Evolutionary conservation across 345 rosid genomes (phyloP).

Genomic region (Brassica rapa): DNA sequence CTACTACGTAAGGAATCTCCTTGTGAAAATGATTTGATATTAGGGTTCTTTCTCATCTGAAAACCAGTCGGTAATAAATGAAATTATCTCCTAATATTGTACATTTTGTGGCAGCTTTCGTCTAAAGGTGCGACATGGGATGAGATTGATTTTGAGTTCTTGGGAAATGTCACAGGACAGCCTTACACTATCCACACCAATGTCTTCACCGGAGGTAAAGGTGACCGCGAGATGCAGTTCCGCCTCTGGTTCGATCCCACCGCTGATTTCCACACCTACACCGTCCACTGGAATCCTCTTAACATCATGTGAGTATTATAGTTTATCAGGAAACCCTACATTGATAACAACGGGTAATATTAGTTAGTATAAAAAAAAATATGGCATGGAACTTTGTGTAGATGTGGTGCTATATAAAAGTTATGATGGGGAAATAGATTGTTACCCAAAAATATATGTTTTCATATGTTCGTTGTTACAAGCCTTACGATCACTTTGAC

Average conservation of each 20-base stretch:
- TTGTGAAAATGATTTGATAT: background rate
- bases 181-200: slow-evolving; percentile 70
- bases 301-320: slow-evolving; percentile 48
- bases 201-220: slow-evolving; percentile 62
- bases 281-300: slow-evolving; percentile 60
- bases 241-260: slow-evolving; percentile 70
- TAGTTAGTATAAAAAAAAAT: background rate
- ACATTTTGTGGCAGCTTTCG: slow-evolving; percentile 45
- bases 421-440: no score
- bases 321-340: background rate
- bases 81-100: background rate
- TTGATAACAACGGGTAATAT: background rate
- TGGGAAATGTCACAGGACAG: slow-evolving; percentile 58
- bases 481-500: background rate
- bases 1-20: slow-evolving; percentile 43
- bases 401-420: no score
- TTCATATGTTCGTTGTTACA: background rate
- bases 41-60: background rate
- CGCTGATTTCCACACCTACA: slow-evolving; percentile 59
- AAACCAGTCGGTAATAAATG: background rate
- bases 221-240: slow-evolving; percentile 66
- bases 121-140: slow-evolving; percentile 50
- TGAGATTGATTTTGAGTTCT: slow-evolving; percentile 74
- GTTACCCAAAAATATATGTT: background rate
- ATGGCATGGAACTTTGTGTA: no score